These are phyloP conservation scores for Psilocybe mexicana DNA, from an alignment of 1,284 basidiomycete genomes.

Conservation along the genomic window DNA sequence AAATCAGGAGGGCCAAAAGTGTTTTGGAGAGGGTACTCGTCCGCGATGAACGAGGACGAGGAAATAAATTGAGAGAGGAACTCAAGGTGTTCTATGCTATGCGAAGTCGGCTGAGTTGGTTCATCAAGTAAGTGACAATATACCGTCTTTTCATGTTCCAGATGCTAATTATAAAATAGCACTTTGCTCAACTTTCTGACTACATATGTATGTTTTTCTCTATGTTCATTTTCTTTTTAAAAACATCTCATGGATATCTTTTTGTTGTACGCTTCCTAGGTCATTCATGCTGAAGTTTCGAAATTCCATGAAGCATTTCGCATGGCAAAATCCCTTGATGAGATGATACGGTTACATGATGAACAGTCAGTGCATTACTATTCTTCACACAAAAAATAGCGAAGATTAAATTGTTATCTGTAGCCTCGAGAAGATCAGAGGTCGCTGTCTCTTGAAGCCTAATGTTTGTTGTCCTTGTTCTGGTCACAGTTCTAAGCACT, in stretches of 20 bases:
- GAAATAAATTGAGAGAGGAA: constrained; percentile 39
- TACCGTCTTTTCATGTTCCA: not conserved
- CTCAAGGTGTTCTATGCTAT: constrained; percentile 73
- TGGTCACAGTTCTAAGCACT: no score
- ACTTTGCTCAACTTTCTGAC: constrained; percentile 73
- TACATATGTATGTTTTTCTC: constrained; percentile 55
- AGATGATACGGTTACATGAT: constrained; percentile 73
- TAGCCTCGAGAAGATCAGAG: constrained; percentile 64
- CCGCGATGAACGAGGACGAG: constrained; percentile 41
- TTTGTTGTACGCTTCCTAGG: constrained; percentile 39
- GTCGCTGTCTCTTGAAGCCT: constrained; percentile 65
- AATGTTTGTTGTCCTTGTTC: constrained; percentile 46
- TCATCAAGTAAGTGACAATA: constrained; percentile 68
- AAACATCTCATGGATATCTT: constrained; percentile 1
- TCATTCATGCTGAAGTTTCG: constrained; percentile 62
- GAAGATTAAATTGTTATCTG: constrained; percentile 8
- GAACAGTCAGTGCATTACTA: constrained; percentile 52
- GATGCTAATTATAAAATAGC: constrained; percentile 38
- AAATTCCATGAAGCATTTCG: constrained; percentile 58
- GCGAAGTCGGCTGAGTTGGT: constrained; percentile 77
- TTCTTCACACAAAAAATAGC: not conserved
- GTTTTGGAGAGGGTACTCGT: constrained; percentile 70
- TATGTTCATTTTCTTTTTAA: not conserved
- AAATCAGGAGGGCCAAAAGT: constrained; percentile 72
- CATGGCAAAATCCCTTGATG: constrained; percentile 67